These are phyloP conservation scores for Abelmoschus esculentus DNA, from an alignment of 345 rosid genomes.

Conservation along the genomic window DNA sequence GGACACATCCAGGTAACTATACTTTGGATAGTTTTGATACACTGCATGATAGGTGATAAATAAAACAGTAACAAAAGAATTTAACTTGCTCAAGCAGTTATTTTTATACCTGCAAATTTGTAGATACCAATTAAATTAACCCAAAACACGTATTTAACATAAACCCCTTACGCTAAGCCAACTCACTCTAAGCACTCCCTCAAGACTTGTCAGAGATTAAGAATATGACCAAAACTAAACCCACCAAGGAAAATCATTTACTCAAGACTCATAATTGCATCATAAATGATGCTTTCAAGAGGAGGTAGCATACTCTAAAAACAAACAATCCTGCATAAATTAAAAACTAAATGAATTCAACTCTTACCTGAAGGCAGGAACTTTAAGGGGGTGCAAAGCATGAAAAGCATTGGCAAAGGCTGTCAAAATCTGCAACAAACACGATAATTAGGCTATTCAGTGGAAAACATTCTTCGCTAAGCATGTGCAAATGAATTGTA, in stretches of 20 bases:
- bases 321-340: not conserved
- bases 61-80: not conserved
- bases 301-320: not conserved
- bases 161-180: not conserved
- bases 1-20: not conserved
- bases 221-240: not conserved
- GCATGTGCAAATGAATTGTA: constrained; percentile 17
- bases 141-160: not conserved
- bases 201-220: not conserved
- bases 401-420: constrained; percentile 89
- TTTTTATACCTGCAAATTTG: not conserved
- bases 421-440: constrained; percentile 56
- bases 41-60: not conserved
- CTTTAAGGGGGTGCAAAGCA: constrained; percentile 78
- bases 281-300: not conserved
- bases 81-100: not conserved
- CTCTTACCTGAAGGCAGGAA: constrained; percentile 86
- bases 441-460: constrained; percentile 17
- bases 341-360: constrained; percentile 8
- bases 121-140: not conserved
- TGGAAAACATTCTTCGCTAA: not conserved
- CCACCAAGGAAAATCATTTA: not conserved
- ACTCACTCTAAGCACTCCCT: not conserved
- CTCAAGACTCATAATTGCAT: not conserved
- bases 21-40: not conserved